Evolutionary conservation across 129 eudicot genomes (phyloP).

Genomic region (Scalesia atractyloides): DNA sequence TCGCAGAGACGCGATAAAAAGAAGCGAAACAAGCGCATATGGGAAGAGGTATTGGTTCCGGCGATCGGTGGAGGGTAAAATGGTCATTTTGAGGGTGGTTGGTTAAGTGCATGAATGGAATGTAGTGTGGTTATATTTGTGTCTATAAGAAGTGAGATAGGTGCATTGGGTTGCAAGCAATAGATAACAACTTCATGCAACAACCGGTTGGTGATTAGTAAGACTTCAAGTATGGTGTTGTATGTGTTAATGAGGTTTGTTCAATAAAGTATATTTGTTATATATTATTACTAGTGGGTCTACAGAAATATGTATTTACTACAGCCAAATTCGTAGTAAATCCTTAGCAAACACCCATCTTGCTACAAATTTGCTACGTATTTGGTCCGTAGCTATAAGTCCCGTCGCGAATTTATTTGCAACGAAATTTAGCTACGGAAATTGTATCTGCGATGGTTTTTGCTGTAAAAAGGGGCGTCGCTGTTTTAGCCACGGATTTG

Average conservation of each 20-base stretch:
- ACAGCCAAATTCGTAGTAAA: too few relatives aligned
- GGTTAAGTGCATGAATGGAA: constrained; percentile 24
- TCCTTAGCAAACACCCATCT: too few relatives aligned
- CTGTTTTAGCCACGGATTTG: too few relatives aligned
- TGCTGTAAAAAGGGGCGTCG: too few relatives aligned
- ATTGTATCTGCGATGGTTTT: too few relatives aligned
- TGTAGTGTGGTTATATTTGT: constrained; percentile 9
- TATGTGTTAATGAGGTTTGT: constrained; percentile 19
- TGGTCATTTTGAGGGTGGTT: constrained; percentile 45
- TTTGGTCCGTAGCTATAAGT: too few relatives aligned
- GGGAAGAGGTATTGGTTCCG: constrained; percentile 55
- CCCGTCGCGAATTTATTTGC: too few relatives aligned
- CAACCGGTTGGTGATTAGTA: constrained; percentile 63
- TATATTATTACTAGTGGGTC: too few relatives aligned
- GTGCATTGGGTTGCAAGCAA: constrained; percentile 51
- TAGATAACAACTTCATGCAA: constrained; percentile 30
- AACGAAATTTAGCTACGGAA: too few relatives aligned
- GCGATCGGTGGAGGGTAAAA: constrained; percentile 39
- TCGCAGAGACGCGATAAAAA: constrained; percentile 66
- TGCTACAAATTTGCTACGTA: too few relatives aligned
- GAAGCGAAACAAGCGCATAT: constrained; percentile 62
- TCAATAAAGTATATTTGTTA: not conserved
- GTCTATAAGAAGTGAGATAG: constrained; percentile 6
- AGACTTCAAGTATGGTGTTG: constrained; percentile 31
- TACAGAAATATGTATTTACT: too few relatives aligned